Conservation (phyloP, 441 rosid genomes). For the Biscutella laevigata region DNA sequence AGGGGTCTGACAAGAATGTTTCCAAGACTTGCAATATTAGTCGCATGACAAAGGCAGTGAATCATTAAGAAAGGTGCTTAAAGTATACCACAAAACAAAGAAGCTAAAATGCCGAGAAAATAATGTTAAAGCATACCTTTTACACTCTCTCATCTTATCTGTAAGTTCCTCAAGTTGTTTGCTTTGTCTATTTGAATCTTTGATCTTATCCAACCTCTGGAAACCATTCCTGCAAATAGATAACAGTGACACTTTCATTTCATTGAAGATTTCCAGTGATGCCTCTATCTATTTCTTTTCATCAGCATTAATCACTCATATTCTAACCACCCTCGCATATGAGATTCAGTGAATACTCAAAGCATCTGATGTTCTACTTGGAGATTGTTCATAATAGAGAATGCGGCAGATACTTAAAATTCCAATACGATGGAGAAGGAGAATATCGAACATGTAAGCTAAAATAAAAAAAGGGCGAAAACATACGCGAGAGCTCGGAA, state of each 20-base stretch:
- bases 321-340: not conserved
- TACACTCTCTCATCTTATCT: slow-evolving; percentile 84
- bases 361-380: not conserved
- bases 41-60: not conserved
- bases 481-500: slow-evolving; percentile 87
- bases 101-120: not conserved
- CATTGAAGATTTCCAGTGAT: not conserved
- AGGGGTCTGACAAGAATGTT: not conserved
- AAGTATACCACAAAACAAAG: not conserved
- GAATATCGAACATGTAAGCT: not conserved
- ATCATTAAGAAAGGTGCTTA: not conserved
- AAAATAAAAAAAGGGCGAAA: not conserved
- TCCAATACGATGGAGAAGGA: not conserved
- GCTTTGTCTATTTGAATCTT: slow-evolving; percentile 82
- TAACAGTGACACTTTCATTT: not conserved
- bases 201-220: slow-evolving; percentile 87
- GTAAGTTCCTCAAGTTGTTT: slow-evolving; percentile 94
- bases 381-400: not conserved
- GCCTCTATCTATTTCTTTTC: not conserved
- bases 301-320: not conserved
- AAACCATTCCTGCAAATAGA: slow-evolving; percentile 75
- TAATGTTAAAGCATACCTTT: slow-evolving; percentile 38
- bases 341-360: not conserved
- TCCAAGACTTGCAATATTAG: not conserved
- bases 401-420: not conserved